These are phyloP conservation scores for Dendrobium nobile DNA, from an alignment of 106 monocot genomes.

Conservation along the genomic window DNA sequence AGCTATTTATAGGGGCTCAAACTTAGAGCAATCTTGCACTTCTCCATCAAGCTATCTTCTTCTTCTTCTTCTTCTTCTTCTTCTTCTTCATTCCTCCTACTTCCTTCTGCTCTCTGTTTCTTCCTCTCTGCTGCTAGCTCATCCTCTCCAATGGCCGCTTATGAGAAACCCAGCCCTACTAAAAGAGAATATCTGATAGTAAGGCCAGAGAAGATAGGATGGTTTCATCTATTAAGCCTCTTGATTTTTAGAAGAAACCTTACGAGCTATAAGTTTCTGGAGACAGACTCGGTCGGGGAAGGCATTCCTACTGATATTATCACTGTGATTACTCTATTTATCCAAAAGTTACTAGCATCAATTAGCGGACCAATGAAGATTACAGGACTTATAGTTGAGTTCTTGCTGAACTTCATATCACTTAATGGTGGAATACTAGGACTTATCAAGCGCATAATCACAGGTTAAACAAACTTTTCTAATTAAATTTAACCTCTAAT, in stretches of 20 bases:
- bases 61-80: background rate
- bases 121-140: background rate
- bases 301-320: background rate
- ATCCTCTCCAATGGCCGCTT: background rate
- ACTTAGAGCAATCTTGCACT: background rate
- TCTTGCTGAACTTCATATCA: constrained; percentile 5
- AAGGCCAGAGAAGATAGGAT: background rate
- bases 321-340: constrained; percentile 3
- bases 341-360: background rate
- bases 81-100: background rate
- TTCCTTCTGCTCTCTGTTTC: background rate
- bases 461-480: background rate
- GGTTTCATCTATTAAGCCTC: background rate
- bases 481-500: no score
- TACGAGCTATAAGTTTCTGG: background rate
- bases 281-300: background rate
- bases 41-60: background rate
- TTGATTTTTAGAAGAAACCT: background rate
- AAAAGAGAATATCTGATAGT: background rate
- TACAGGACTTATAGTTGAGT: background rate
- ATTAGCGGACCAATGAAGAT: background rate
- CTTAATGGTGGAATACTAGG: constrained; percentile 2
- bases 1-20: background rate
- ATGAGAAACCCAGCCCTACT: no score
- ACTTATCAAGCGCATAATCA: background rate